phyloP scores from a whole-genome alignment of 352 stramenopile genomes.

The Phytophthora palmivora region DNA sequence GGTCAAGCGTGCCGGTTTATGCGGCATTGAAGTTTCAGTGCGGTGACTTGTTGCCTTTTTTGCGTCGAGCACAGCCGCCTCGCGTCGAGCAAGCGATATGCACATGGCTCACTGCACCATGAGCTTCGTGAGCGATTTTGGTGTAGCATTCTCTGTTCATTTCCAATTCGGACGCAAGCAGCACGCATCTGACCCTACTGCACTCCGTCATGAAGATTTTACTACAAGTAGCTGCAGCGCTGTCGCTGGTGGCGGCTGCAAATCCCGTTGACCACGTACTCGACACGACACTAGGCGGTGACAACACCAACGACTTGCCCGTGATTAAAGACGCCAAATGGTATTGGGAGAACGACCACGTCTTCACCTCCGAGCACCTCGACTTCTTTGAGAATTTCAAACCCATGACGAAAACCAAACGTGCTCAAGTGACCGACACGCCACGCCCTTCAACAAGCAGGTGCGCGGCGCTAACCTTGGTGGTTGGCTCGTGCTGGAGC shows the following conservation, averaged over 20 bases:
- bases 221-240: slow-evolving; percentile 25
- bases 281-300: slow-evolving; percentile 14
- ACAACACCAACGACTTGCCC: slow-evolving; percentile 1
- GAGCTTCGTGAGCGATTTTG: slow-evolving; percentile 2
- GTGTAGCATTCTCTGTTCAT: slow-evolving; percentile 17
- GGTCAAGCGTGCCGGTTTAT: slow-evolving; percentile 10
- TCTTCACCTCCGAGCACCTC: slow-evolving; percentile 39
- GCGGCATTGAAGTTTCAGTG: slow-evolving; percentile 27
- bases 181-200: slow-evolving; percentile 5
- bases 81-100: slow-evolving; percentile 22
- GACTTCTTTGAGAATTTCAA: slow-evolving; percentile 64
- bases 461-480: slow-evolving; percentile 94
- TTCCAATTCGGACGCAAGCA: slow-evolving; percentile 25
- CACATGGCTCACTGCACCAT: slow-evolving; percentile 2
- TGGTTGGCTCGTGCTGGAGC: slow-evolving; percentile 96
- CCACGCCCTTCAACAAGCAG: slow-evolving; percentile 82
- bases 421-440: slow-evolving; percentile 70
- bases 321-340: slow-evolving; percentile 60
- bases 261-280: slow-evolving; percentile 10
- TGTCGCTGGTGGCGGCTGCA: slow-evolving; percentile 10
- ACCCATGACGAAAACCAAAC: slow-evolving; percentile 66
- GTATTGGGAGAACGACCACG: slow-evolving; percentile 72
- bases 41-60: slow-evolving; percentile 31
- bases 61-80: slow-evolving; percentile 19
- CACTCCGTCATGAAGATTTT: slow-evolving; percentile 31